Evolutionary conservation across 345 rosid species (phyloP).

Genomic region (Rhizophora apiculata): DNA sequence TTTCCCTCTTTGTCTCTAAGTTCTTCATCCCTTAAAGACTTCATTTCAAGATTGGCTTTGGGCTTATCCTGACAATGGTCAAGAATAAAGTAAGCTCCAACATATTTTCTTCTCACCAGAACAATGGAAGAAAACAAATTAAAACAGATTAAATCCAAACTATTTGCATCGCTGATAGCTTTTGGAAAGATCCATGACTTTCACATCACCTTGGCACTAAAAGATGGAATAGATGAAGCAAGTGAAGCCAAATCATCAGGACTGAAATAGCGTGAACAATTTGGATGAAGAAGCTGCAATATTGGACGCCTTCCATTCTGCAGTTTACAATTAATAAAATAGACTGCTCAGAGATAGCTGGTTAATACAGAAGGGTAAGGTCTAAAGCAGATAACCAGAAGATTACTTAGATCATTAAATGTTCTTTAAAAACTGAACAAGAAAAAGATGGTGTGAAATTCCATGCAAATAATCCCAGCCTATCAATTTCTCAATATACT

Average conservation of each 20-base stretch:
- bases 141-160: neutral
- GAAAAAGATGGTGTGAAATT: neutral
- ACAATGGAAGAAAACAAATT: neutral
- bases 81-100: constrained; percentile 12
- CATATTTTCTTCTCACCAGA: neutral
- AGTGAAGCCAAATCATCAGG: constrained; percentile 73
- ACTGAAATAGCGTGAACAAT: constrained; percentile 66
- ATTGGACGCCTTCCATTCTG: constrained; percentile 77
- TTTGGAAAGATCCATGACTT: neutral
- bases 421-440: neutral
- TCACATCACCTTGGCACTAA: constrained; percentile 56
- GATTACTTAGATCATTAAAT: neutral
- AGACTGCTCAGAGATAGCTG: constrained; percentile 1
- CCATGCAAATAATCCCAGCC: neutral
- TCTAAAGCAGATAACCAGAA: neutral
- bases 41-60: constrained; percentile 37
- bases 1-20: constrained; percentile 29
- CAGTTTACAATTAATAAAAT: constrained; percentile 15
- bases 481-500: neutral
- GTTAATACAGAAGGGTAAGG: constrained; percentile 9
- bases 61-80: constrained; percentile 40
- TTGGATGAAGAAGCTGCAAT: constrained; percentile 80
- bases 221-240: constrained; percentile 57
- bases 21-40: constrained; percentile 33
- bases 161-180: neutral